Conservation (phyloP, 179 eudicot species). For the Silene noctiflora region DNA sequence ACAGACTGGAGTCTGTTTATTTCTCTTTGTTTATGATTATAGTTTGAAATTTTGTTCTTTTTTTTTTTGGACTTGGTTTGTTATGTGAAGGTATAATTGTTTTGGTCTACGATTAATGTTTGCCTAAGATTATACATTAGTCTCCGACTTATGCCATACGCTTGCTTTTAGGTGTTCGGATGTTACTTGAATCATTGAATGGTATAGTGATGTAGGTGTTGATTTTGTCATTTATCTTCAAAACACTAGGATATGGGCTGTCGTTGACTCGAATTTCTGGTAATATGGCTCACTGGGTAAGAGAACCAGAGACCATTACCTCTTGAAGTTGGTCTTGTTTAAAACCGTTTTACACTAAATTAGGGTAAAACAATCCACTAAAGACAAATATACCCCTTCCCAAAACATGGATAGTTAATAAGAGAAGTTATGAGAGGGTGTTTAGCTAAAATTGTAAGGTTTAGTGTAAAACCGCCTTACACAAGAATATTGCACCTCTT, state of each 20-base stretch:
- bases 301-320: not conserved
- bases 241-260: not conserved
- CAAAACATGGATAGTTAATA: too few relatives aligned
- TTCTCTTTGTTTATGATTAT: not conserved
- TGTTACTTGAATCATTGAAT: not conserved
- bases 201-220: not conserved
- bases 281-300: not conserved
- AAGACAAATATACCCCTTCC: too few relatives aligned
- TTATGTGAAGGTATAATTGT: not conserved
- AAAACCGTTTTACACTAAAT: too few relatives aligned
- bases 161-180: not conserved
- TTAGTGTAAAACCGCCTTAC: too few relatives aligned
- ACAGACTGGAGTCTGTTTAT: not conserved
- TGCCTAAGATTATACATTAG: not conserved
- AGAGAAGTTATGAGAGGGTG: too few relatives aligned
- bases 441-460: too few relatives aligned
- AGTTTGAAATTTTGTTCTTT: not conserved
- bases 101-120: not conserved
- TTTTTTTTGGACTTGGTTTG: not conserved
- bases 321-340: too few relatives aligned
- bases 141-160: not conserved
- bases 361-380: too few relatives aligned
- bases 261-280: not conserved
- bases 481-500: too few relatives aligned
- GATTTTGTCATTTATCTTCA: conserved; percentile 3